A percentile compares a stretch with the other conserved stretches of the same genome.
Evolutionary conservation across 2,329 filamentous ascomycete genomes (phyloP).

Genomic region (Calcarisporium arbuscula): DNA sequence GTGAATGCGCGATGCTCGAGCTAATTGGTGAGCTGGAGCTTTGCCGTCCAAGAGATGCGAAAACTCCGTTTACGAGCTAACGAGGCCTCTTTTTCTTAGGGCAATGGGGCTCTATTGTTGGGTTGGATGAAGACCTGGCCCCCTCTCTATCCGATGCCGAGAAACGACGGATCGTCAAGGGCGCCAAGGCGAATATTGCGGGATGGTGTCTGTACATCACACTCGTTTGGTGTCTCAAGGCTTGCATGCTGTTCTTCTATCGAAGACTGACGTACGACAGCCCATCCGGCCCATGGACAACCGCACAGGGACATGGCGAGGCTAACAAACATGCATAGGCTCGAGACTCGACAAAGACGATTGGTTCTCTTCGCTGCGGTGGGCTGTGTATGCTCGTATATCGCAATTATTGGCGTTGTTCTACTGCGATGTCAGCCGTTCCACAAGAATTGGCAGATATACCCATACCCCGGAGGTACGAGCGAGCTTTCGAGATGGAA

Average conservation of each 20-base stretch:
- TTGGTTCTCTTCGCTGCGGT: slow-evolving; percentile 13
- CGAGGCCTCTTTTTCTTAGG: slow-evolving; percentile 11
- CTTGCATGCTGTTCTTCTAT: slow-evolving; percentile 32
- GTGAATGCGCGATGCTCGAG: slow-evolving; percentile 24
- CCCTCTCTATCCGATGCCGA: slow-evolving; percentile 8
- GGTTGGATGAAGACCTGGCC: slow-evolving; percentile 15
- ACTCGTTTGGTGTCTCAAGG: slow-evolving; percentile 32
- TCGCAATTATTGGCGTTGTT: slow-evolving; percentile 15
- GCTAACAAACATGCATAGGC: slow-evolving; percentile 3
- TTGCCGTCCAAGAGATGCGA: neutral
- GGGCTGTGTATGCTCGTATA: slow-evolving; percentile 10
- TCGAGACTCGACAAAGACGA: slow-evolving; percentile 13
- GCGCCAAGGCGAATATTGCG: slow-evolving; percentile 16
- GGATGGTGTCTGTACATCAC: slow-evolving; percentile 30
- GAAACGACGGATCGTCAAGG: slow-evolving; percentile 12
- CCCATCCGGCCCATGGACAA: neutral
- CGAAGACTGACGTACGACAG: slow-evolving; percentile 28
- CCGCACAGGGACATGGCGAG: neutral
- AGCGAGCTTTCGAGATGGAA: neutral
- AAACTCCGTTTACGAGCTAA: neutral
- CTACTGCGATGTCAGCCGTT: slow-evolving; percentile 15
- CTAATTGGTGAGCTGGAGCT: slow-evolving; percentile 20
- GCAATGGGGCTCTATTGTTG: slow-evolving; percentile 16
- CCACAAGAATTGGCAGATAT: slow-evolving; percentile 18
- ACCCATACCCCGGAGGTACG: slow-evolving; percentile 17